Evolutionary conservation across 2,329 filamentous ascomycete species (phyloP).

Genomic region (Sclerotinia minor): DNA sequence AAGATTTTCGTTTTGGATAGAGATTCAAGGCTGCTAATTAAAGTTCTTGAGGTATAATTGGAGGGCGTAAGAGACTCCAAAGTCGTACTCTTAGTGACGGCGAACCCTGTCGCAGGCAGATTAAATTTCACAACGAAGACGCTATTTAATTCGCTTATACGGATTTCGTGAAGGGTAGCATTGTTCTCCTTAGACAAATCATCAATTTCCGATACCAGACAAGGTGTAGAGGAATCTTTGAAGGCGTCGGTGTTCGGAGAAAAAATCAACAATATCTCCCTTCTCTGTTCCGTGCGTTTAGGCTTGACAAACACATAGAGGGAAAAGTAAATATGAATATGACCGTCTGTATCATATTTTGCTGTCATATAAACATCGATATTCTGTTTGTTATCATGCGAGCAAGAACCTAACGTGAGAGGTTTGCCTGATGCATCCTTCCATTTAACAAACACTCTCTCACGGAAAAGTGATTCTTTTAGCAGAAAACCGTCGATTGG

Average conservation of each 20-base stretch:
- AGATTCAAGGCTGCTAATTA: not conserved
- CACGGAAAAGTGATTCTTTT: conserved; percentile 4
- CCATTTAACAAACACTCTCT: conserved; percentile 5
- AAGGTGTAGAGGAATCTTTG: not conserved
- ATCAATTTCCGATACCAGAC: not conserved
- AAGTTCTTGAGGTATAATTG: not conserved
- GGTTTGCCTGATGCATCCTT: not conserved
- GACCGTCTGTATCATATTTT: not conserved
- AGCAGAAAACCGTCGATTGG: not conserved
- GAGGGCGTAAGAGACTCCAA: not conserved
- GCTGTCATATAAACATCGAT: not conserved
- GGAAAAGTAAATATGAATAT: not conserved
- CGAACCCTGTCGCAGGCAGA: not conserved
- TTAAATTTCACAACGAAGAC: not conserved
- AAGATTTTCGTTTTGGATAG: conserved; percentile 3
- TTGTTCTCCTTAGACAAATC: not conserved
- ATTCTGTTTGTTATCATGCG: not conserved
- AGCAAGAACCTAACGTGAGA: conserved; percentile 5
- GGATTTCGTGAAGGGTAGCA: not conserved
- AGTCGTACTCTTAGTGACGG: not conserved
- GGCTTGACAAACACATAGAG: not conserved
- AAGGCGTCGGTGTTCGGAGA: not conserved
- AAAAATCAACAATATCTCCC: not conserved
- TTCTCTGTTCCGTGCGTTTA: not conserved
- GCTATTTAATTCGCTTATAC: not conserved